Evolutionary conservation across 2,329 filamentous ascomycete genomes (phyloP).

Genomic region (Pseudopithomyces maydicus): DNA sequence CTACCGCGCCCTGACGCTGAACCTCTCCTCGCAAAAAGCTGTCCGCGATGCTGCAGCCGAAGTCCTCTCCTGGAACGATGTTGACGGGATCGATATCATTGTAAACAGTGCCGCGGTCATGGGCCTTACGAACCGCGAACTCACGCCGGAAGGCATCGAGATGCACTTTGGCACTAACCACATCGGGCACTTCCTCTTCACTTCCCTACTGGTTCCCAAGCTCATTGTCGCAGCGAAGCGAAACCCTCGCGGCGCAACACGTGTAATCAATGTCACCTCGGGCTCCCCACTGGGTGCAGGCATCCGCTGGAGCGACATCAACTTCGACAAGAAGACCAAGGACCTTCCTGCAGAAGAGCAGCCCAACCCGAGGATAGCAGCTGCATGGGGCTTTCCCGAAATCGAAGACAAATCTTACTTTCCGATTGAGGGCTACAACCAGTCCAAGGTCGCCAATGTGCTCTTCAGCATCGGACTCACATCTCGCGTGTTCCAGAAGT

Average conservation of each 20-base stretch:
- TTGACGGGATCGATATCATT: constrained; percentile 43
- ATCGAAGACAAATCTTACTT: constrained; percentile 3
- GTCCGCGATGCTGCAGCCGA: constrained; percentile 35
- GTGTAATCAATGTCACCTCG: constrained; percentile 9
- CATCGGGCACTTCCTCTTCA: constrained; percentile 50
- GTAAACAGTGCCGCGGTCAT: constrained; percentile 47
- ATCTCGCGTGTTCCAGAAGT: neutral
- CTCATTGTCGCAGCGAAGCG: constrained; percentile 39
- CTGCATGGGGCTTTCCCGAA: neutral
- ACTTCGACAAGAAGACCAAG: constrained; percentile 8
- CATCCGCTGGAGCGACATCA: constrained; percentile 13
- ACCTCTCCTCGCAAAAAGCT: constrained; percentile 37
- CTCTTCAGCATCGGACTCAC: constrained; percentile 7
- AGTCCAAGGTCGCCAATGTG: constrained; percentile 17
- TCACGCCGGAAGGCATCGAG: constrained; percentile 48
- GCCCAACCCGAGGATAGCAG: neutral
- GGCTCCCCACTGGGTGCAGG: neutral
- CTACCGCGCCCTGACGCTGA: constrained; percentile 30
- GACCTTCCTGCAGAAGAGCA: constrained; percentile 6
- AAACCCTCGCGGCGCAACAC: constrained; percentile 2
- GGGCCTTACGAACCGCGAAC: constrained; percentile 4
- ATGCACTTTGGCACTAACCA: constrained; percentile 39
- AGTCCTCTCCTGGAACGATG: constrained; percentile 20
- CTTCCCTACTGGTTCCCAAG: constrained; percentile 44
- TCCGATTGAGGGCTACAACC: constrained; percentile 14